These are phyloP conservation scores for Torulaspora microellipsoides DNA, from an alignment of 805 yeast species.

Conservation along the genomic window DNA sequence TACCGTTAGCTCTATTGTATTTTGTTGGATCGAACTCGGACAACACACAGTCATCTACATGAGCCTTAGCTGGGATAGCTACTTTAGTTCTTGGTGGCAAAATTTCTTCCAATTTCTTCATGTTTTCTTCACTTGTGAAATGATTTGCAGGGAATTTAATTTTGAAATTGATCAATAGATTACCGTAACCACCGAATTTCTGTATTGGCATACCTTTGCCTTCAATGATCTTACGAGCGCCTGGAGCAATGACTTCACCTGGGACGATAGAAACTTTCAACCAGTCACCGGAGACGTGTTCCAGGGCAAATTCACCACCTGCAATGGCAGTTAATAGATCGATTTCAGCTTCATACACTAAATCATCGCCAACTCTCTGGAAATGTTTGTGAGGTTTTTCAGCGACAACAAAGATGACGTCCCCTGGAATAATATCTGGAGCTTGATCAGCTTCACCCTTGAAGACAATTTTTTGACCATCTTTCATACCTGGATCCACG, in stretches of 20 bases:
- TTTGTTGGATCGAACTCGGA: conserved; percentile 62
- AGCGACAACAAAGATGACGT: conserved; percentile 85
- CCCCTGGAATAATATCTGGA: conserved; percentile 94
- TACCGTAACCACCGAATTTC: conserved; percentile 84
- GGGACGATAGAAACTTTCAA: conserved; percentile 77
- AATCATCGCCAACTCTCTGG: conserved; percentile 85
- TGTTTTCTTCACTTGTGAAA: conserved; percentile 70
- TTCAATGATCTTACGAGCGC: conserved; percentile 70
- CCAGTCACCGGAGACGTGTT: conserved; percentile 91
- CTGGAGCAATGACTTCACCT: conserved; percentile 92
- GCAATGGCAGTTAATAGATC: conserved; percentile 93
- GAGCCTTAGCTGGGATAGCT: conserved; percentile 63
- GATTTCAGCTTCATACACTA: conserved; percentile 77
- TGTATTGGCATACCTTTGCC: conserved; percentile 97
- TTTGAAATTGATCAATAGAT: conserved; percentile 78
- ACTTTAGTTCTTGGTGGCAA: conserved; percentile 71
- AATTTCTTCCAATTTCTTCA: conserved; percentile 65
- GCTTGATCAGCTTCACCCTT: conserved; percentile 97
- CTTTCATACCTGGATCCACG: conserved; percentile 94
- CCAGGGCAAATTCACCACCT: conserved; percentile 85
- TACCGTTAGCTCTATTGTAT: conserved; percentile 42
- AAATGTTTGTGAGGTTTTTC: conserved; percentile 83
- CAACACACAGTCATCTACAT: conserved; percentile 75
- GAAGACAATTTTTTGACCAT: conserved; percentile 87
- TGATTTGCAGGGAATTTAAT: conserved; percentile 80